Conservation (phyloP, 495 filamentous ascomycete genomes). For the Rhypophila decipiens region DNA sequence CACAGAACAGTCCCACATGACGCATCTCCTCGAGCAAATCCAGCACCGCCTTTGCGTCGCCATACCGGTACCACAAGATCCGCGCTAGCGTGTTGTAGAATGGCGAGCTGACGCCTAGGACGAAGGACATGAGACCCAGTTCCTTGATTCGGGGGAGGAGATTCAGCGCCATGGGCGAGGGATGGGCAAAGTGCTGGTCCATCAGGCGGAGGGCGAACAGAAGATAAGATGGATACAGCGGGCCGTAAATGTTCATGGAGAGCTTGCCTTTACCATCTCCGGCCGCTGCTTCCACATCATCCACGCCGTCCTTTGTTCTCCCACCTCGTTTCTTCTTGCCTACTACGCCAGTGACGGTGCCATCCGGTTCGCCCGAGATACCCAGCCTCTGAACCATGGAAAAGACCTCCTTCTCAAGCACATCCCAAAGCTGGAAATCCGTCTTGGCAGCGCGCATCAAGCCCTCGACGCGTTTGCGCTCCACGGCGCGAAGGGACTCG, state of each 20-base stretch:
- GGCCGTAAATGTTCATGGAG: constrained; percentile 51
- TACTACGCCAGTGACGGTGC: neutral
- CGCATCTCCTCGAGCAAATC: constrained; percentile 74
- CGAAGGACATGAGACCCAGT: constrained; percentile 61
- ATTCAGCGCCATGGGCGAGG: constrained; percentile 54
- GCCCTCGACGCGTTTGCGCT: constrained; percentile 39
- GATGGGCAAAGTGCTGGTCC: constrained; percentile 49
- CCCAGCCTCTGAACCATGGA: constrained; percentile 45
- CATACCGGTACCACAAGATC: constrained; percentile 57
- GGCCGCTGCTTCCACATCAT: too few relatives aligned
- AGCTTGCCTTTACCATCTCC: constrained; percentile 18
- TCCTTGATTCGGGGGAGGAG: constrained; percentile 65
- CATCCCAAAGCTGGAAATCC: constrained; percentile 64
- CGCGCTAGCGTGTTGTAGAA: constrained; percentile 70
- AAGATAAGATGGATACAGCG: constrained; percentile 61
- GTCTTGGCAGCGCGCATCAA: constrained; percentile 46
- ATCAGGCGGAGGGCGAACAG: constrained; percentile 57
- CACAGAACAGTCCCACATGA: constrained; percentile 55
- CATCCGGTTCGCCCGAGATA: constrained; percentile 11
- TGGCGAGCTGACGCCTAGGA: constrained; percentile 63
- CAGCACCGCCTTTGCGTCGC: constrained; percentile 54
- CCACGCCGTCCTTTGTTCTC: constrained; percentile 8
- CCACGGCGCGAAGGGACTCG: constrained; percentile 30
- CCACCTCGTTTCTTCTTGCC: neutral
- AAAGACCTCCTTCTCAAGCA: constrained; percentile 66